These are phyloP conservation scores for Babesia gibsoni DNA, from an alignment of 169 alveolate genomes.

Conservation along the genomic window DNA sequence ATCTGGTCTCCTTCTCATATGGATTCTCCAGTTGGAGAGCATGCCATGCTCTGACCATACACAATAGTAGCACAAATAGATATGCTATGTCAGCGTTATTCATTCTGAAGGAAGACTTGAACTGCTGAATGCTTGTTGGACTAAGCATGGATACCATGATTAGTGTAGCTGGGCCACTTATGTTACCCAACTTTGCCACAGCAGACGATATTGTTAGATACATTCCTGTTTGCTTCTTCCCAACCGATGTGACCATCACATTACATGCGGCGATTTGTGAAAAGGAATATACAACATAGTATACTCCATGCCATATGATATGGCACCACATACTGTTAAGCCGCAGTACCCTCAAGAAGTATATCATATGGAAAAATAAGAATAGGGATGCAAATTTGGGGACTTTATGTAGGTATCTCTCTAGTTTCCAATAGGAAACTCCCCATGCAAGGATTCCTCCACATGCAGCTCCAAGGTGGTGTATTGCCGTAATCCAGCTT, in stretches of 20 bases:
- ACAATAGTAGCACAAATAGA: constrained; percentile 1
- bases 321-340: constrained; percentile 21
- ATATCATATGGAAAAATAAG: constrained; percentile 7
- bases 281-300: constrained; percentile 40
- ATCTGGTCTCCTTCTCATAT: neutral
- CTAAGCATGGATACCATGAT: constrained; percentile 19
- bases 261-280: constrained; percentile 9
- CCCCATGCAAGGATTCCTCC: constrained; percentile 47
- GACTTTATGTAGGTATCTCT: constrained; percentile 3
- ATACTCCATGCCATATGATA: constrained; percentile 40
- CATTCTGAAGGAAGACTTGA: constrained; percentile 5
- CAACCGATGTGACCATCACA: constrained; percentile 9
- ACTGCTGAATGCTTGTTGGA: constrained; percentile 7
- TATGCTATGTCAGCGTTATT: constrained; percentile 29
- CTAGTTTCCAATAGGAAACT: constrained; percentile 33
- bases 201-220: constrained; percentile 25
- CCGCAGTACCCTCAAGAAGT: constrained; percentile 1
- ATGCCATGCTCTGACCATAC: constrained; percentile 2
- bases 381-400: constrained; percentile 34
- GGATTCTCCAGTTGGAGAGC: constrained; percentile 1
- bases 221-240: neutral
- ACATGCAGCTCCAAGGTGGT: constrained; percentile 55
- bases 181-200: constrained; percentile 27
- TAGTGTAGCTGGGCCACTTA: constrained; percentile 24
- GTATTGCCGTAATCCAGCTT: constrained; percentile 40